Base-by-base conservation (phyloP, 2,329 filamentous ascomycete genomes). In the Epichloe festucae region DNA sequence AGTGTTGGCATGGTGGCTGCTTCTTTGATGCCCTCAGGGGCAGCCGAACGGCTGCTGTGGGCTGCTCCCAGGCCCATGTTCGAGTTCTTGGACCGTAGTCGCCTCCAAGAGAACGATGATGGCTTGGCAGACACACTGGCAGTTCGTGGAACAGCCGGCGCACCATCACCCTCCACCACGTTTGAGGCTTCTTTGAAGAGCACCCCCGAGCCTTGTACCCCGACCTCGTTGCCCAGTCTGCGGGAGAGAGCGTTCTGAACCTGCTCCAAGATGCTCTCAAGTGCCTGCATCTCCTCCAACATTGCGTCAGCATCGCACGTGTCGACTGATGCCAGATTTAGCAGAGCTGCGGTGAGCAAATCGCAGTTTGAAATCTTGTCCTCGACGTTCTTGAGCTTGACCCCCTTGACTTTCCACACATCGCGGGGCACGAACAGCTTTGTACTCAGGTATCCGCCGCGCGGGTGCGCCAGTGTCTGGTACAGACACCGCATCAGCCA, bases 401-500 rank as follows among this genome's bases (percentile, higher is more conserved):
- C 90, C 31, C 89, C 89, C 63, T 91, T 91, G 7, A 96, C 90
- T 52, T 83, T 80, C 93, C 93, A 98, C 3, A 93, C 88, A 63
- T 97, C 90, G 49, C 87, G 80, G 5, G 93, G 90, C 5, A 98
- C 79, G 63, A 98, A 98, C 0, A 98, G 77, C 60, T 89, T 90
- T 21, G 84, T 91, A 50, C 90, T 95, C 19, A 98, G 64, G 63
- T 96, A 98, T 15, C 90, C 93, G 39, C 93, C 93, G 23, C 89
- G 82, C 2, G 91, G 89, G 62, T 98, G 91, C 17, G 84, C 85
- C 44, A 98, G 81, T 0, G 90, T 95, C 65, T 96, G 89, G 63
- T 93, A 95, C 27, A 98, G 76, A 55, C 87, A 90, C 51, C 93
- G 83, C 88, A 98, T 95, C 44, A 98, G 75, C 93, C 93, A 98